Conservation (phyloP, 768 basidiomycete species). For the Glaciozyma antarctica region DNA sequence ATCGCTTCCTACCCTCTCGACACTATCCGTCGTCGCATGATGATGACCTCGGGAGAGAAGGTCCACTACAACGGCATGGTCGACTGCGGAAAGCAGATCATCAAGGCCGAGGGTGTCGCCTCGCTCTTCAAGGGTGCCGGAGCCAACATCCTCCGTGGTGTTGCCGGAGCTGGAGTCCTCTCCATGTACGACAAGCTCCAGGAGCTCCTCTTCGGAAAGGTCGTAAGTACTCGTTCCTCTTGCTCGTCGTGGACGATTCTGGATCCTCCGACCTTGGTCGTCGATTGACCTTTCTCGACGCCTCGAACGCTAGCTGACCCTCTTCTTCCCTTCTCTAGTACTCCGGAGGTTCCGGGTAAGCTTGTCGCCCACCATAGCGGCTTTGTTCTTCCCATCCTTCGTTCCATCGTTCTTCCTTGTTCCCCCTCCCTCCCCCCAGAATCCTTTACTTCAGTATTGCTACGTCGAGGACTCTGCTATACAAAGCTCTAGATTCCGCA, state of each 20-base stretch:
- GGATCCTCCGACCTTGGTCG: background rate
- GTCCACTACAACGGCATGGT: conserved; percentile 55
- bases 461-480: too few relatives aligned
- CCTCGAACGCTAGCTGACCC: background rate
- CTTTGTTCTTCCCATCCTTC: too few relatives aligned
- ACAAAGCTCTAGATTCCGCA: too few relatives aligned
- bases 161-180: conserved; percentile 98
- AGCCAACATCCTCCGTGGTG: conserved; percentile 77
- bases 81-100: conserved; percentile 86
- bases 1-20: conserved; percentile 62
- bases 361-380: too few relatives aligned
- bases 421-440: too few relatives aligned
- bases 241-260: background rate
- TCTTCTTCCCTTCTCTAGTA: too few relatives aligned
- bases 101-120: conserved; percentile 87
- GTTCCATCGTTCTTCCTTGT: too few relatives aligned
- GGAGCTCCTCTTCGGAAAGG: conserved; percentile 44
- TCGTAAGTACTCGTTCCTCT: background rate
- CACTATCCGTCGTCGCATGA: conserved; percentile 93
- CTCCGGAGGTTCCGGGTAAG: too few relatives aligned
- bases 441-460: too few relatives aligned
- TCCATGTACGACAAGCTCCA: conserved; percentile 99
- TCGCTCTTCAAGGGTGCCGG: conserved; percentile 87
- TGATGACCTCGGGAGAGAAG: conserved; percentile 95
- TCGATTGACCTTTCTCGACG: background rate